These are phyloP conservation scores for Graphilbum sp. DNA, from an alignment of 2,329 filamentous ascomycete genomes.

Conservation along the genomic window DNA sequence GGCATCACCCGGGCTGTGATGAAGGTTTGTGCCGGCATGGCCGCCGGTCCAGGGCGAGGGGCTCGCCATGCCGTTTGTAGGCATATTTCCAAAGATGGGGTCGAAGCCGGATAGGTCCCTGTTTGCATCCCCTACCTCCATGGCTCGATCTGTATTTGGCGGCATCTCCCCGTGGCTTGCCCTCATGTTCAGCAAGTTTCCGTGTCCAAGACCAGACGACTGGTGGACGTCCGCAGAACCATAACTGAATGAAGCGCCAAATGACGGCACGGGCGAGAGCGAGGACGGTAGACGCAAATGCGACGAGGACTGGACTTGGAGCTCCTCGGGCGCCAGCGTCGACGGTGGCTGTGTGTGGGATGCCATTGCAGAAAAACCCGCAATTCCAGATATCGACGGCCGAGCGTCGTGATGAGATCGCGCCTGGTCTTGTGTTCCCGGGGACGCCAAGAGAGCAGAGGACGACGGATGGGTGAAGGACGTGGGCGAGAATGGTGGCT, in stretches of 20 bases:
- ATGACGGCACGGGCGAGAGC: not conserved
- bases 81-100: conserved; percentile 41
- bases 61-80: conserved; percentile 36
- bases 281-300: not conserved
- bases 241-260: not conserved
- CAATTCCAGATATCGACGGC: conserved; percentile 8
- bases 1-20: conserved; percentile 27
- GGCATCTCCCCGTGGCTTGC: too few species aligned
- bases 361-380: too few species aligned
- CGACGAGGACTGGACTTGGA: too few species aligned
- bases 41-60: conserved; percentile 33
- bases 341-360: too few species aligned
- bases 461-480: too few species aligned
- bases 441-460: too few species aligned
- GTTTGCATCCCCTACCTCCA: not conserved
- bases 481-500: too few species aligned
- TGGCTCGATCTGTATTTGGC: not conserved
- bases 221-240: too few species aligned
- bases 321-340: too few species aligned
- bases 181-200: too few species aligned
- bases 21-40: conserved; percentile 7
- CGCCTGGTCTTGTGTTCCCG: too few species aligned
- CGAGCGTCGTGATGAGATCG: conserved; percentile 7
- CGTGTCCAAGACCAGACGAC: too few species aligned
- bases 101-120: conserved; percentile 27